phyloP scores from a whole-genome alignment of 2,329 filamentous ascomycete species.

The Sarocladiaceae sp. region DNA sequence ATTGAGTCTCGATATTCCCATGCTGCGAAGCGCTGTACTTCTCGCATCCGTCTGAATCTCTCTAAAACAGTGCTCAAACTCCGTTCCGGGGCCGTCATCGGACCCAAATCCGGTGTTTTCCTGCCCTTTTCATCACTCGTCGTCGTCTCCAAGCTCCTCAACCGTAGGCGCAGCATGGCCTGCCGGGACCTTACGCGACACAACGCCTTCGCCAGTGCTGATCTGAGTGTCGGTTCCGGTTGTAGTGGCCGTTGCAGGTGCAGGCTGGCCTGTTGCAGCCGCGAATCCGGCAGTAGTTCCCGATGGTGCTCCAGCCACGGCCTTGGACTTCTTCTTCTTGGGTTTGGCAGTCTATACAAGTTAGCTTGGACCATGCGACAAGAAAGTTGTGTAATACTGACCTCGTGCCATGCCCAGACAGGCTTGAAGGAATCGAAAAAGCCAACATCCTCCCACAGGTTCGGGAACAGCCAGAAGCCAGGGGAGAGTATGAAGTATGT shows the following conservation, averaged over 20 bases:
- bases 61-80: too few relatives aligned
- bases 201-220: slow-evolving; percentile 32
- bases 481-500: slow-evolving; percentile 83
- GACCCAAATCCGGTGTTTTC: too few relatives aligned
- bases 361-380: not conserved
- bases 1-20: too few relatives aligned
- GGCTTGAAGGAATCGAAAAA: slow-evolving; percentile 97
- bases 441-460: slow-evolving; percentile 96
- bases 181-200: not conserved
- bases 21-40: too few relatives aligned
- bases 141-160: slow-evolving; percentile 47
- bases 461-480: slow-evolving; percentile 97
- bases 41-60: too few relatives aligned
- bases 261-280: slow-evolving; percentile 47
- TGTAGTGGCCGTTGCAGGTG: slow-evolving; percentile 50
- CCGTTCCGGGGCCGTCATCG: too few relatives aligned
- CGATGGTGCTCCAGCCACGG: slow-evolving; percentile 24
- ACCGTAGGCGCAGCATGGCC: slow-evolving; percentile 40
- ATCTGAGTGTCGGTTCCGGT: slow-evolving; percentile 54
- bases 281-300: slow-evolving; percentile 41
- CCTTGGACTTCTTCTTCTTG: slow-evolving; percentile 53
- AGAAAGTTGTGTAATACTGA: slow-evolving; percentile 37
- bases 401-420: slow-evolving; percentile 97
- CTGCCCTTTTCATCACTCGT: slow-evolving; percentile 31
- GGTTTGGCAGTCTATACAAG: slow-evolving; percentile 27